Evolutionary conservation across 371 early-diverging fungal species (phyloP), one percentile per base, ranked within the genome.

Genomic region (Mortierella sp.): DNA sequence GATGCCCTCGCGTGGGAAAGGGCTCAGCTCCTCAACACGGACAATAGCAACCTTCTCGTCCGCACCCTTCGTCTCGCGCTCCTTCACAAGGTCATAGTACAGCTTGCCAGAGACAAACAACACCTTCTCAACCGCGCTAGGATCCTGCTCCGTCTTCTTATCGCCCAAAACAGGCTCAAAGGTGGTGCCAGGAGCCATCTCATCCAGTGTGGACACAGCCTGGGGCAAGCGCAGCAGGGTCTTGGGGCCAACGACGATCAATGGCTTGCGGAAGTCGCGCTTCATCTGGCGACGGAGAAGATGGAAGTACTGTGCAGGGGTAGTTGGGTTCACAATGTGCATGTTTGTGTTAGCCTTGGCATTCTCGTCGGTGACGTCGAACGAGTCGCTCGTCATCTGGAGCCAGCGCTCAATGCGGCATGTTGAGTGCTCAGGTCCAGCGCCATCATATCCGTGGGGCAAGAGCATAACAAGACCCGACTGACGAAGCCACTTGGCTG

Each of bases 301-400:
- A 80, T 99, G 99, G 91, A 98, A 99, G 81, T 95, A 96, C 75
- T 98, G 96, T 0, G 98, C 97, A 0, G 98, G 97, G 1, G 96
- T 96, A 4, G 98, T 97, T 25, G 95, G 95, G 69, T 94, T 91
- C 1, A 92, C 95, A 28, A 99, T 91, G 65, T 95, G 95, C 95
- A 97, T 94, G 82, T 98, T 98, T 14, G 94, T 91, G 72, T 93
- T 88, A 47, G 48, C 81, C 66, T 82, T 87, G 72, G 62, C 83
- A 7, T 71, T 73, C 3, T 77, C 55, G 15, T 85, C 82, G 55
- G 84, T 81, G 43, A 88, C 86, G 70, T 93, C 86, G 74, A 92
- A 90, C 29, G 87, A 74, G 67, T 94, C 93, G 80, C 93, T 92
- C 80, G 93, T 93, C 82, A 96, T 90, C 87, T 98, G 99, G 74